Conservation (phyloP, 1,139 yeast species). For the Pichia sp. region DNA sequence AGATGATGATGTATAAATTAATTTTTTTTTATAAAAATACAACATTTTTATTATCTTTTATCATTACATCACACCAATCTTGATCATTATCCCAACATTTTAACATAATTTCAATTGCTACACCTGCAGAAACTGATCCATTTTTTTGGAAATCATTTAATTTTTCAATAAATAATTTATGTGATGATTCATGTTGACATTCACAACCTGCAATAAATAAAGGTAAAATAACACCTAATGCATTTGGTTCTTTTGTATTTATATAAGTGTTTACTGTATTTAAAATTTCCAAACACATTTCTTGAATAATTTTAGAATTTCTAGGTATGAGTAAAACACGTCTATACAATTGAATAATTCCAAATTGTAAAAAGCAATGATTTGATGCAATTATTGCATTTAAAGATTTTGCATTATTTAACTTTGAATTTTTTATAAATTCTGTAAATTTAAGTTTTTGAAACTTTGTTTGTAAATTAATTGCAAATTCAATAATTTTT, state of each 20-base stretch:
- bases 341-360: slow-evolving; percentile 51
- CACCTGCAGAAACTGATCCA: slow-evolving; percentile 47
- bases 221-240: slow-evolving; percentile 50
- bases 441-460: slow-evolving; percentile 27
- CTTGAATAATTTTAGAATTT: slow-evolving; percentile 41
- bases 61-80: slow-evolving; percentile 52
- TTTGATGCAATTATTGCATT: slow-evolving; percentile 47
- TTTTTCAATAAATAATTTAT: slow-evolving; percentile 36
- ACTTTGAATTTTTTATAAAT: slow-evolving; percentile 19
- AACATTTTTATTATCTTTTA: slow-evolving; percentile 40
- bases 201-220: slow-evolving; percentile 59
- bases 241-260: slow-evolving; percentile 45
- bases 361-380: slow-evolving; percentile 48
- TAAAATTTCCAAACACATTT: slow-evolving; percentile 41
- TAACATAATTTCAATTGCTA: slow-evolving; percentile 44
- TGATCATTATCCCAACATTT: slow-evolving; percentile 53
- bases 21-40: slow-evolving; percentile 35
- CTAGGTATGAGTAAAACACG: slow-evolving; percentile 47
- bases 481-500: slow-evolving; percentile 37
- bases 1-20: slow-evolving; percentile 14
- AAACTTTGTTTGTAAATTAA: slow-evolving; percentile 41
- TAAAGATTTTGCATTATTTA: slow-evolving; percentile 11
- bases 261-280: slow-evolving; percentile 34
- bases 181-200: slow-evolving; percentile 34
- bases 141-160: slow-evolving; percentile 35